Percentiles rank a stretch among this genome's conserved stretches.
Evolutionary conservation across 306 rosid species (phyloP).

Genomic region (Vigna angularis): DNA sequence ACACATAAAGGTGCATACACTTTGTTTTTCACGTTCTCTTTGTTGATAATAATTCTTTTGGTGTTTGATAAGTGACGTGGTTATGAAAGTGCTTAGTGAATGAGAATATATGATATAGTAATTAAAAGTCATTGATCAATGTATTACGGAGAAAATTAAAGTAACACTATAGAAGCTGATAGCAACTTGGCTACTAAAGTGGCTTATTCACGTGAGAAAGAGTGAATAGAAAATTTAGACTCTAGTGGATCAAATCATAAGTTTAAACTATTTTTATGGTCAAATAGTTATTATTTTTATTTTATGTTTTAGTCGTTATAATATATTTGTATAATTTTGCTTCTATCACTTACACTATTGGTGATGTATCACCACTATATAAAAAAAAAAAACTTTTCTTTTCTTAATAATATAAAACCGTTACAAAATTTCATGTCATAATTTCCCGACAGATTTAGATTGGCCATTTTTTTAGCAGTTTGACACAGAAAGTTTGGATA

Average conservation of each 20-base stretch:
- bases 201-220: constrained; percentile 15
- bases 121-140: not conserved
- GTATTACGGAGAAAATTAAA: not conserved
- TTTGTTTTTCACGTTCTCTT: not conserved
- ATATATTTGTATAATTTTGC: no score
- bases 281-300: not conserved
- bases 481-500: no score
- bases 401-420: no score
- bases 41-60: not conserved
- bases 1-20: not conserved
- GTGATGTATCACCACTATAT: no score
- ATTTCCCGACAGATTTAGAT: no score
- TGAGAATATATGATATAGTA: not conserved
- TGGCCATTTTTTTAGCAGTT: no score
- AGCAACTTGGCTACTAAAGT: not conserved
- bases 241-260: not conserved
- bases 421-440: no score
- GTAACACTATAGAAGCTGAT: constrained; percentile 3
- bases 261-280: not conserved
- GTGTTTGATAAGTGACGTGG: not conserved
- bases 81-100: not conserved
- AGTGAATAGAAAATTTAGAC: not conserved
- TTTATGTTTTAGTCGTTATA: not conserved
- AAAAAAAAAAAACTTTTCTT: no score
- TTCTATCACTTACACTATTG: no score